These are phyloP conservation scores for Geotrichum fermentans DNA, from an alignment of 1,139 yeast species.

Conservation along the genomic window DNA sequence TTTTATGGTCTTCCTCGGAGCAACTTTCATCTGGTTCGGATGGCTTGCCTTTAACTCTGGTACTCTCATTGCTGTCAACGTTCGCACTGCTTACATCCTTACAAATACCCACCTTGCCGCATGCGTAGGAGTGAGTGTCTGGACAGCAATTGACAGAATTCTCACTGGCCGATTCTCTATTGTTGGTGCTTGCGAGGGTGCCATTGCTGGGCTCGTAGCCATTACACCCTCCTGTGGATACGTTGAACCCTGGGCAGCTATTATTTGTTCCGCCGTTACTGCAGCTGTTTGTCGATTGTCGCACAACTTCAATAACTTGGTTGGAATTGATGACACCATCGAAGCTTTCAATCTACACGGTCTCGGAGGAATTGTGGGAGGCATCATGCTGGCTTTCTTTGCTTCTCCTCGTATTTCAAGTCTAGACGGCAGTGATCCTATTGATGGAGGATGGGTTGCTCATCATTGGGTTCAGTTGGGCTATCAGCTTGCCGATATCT, in stretches of 20 bases:
- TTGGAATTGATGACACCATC: slow-evolving; percentile 82
- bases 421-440: slow-evolving; percentile 70
- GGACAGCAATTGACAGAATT: slow-evolving; percentile 86
- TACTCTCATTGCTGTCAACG: slow-evolving; percentile 56
- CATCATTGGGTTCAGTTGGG: slow-evolving; percentile 89
- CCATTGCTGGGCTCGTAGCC: slow-evolving; percentile 91
- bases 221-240: slow-evolving; percentile 95
- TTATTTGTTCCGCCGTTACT: slow-evolving; percentile 72
- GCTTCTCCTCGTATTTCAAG: slow-evolving; percentile 86
- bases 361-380: slow-evolving; percentile 86
- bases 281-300: slow-evolving; percentile 85
- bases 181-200: slow-evolving; percentile 92
- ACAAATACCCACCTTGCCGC: slow-evolving; percentile 89
- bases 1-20: slow-evolving; percentile 75
- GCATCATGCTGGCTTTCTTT: slow-evolving; percentile 82
- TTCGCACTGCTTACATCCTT: slow-evolving; percentile 74
- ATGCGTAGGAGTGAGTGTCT: slow-evolving; percentile 81
- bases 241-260: slow-evolving; percentile 88
- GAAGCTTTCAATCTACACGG: slow-evolving; percentile 98
- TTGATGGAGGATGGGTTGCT: slow-evolving; percentile 86
- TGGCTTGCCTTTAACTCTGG: slow-evolving; percentile 78
- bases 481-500: slow-evolving; percentile 77
- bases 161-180: slow-evolving; percentile 88
- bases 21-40: slow-evolving; percentile 62
- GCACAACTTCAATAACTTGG: slow-evolving; percentile 76